Evolutionary conservation across 2,329 filamentous ascomycete genomes (phyloP), one percentile per base, ranked within the genome.

Genomic region (Penicillium occitanis): DNA sequence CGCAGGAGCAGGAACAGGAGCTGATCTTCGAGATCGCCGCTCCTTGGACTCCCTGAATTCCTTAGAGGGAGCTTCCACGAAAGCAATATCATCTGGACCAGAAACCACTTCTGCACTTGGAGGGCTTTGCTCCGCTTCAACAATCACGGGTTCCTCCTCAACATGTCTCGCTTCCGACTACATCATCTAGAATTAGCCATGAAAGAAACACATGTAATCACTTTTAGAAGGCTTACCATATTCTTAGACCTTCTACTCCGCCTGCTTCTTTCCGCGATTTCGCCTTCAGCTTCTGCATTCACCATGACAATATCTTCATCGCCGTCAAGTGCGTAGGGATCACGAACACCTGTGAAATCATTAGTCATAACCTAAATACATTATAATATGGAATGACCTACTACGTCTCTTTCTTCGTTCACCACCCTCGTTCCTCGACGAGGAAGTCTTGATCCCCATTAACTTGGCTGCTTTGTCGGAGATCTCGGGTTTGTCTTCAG

Each of bases 381-480:
- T 64, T 62, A 44, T 61, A 25, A 42, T 6, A 19, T 35, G 14
- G 22, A 25, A 48, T 25, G 28, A 68, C 66, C 33, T 74, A 79
- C 78, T 73, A 70, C 73, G 78, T 63, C 82, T 87, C 64, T 85
- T 84, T 75, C 85, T 81, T 72, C 85, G 82, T 69, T 81, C 81
- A 68, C 80, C 81, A 60, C 81, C 81, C 13, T 81, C 81, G 51
- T 71, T 73, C 48, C 69, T 73, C 5, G 80, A 81, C 70, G 82
- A 83, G 33, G 81, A 75, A 65, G 77, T 78, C 68, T 77, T 81
- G 67, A 86, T 78, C 70, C 81, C 93, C 87, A 95, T 87, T 62
- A 94, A 79, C 77, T 89, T 93, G 37, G 91, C 91, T 33, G 91
- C 92, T 77, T 96, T 96, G 55, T 87, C 85, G 7, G 89, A 85